Conservation (phyloP, 2,329 filamentous ascomycete genomes). For the Hymenoscyphus occultus region DNA sequence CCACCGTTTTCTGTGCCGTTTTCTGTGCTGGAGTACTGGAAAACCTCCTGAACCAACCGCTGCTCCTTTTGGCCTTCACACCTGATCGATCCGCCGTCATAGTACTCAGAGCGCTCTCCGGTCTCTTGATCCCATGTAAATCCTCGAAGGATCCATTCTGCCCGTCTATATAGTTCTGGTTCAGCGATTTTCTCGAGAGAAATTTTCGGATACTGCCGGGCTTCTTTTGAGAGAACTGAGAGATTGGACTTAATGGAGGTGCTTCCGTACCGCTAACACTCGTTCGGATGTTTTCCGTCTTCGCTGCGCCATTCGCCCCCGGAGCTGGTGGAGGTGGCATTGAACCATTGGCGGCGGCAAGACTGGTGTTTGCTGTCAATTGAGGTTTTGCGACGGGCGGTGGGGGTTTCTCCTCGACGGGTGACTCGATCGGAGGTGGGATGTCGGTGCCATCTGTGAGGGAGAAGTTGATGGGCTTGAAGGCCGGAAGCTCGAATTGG, state of each 20-base stretch:
- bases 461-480: conserved; percentile 35
- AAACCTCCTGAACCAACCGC: conserved; percentile 35
- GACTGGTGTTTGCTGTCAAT: not conserved
- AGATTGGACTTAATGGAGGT: conserved; percentile 31
- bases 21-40: conserved; percentile 9
- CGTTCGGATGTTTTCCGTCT: conserved; percentile 22
- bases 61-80: conserved; percentile 30
- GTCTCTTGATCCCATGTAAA: conserved; percentile 26
- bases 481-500: conserved; percentile 33
- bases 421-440: conserved; percentile 37
- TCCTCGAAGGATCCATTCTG: conserved; percentile 31
- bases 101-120: conserved; percentile 33
- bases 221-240: conserved; percentile 30
- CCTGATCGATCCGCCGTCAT: conserved; percentile 23
- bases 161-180: conserved; percentile 34
- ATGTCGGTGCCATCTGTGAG: conserved; percentile 38
- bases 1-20: not conserved
- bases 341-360: conserved; percentile 5
- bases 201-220: conserved; percentile 40
- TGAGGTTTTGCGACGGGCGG: conserved; percentile 14
- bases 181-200: conserved; percentile 37
- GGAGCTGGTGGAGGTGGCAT: conserved; percentile 9
- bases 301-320: conserved; percentile 10
- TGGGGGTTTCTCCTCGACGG: conserved; percentile 33
- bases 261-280: conserved; percentile 17